A percentile compares a stretch with the other conserved stretches of the same genome.
phyloP scores from a whole-genome alignment of 805 yeast species.

The Cephaloascus albidus region DNA sequence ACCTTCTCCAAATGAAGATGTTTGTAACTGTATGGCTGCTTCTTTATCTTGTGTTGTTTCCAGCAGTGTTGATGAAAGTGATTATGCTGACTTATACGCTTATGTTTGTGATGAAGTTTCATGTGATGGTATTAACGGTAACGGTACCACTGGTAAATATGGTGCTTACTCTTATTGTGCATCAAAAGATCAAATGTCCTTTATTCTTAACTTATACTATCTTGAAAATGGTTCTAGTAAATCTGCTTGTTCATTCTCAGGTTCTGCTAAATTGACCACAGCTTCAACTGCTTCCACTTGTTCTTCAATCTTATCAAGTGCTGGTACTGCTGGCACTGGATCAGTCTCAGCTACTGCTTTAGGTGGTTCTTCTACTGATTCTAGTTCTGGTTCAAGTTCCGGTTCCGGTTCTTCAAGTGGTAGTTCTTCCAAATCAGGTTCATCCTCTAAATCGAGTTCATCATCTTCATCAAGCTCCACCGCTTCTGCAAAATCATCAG shows the following conservation, averaged over 20 bases:
- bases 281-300: constrained; percentile 46
- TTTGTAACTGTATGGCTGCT: constrained; percentile 54
- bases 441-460: constrained; percentile 5
- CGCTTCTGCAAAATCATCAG: not conserved
- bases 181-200: constrained; percentile 55
- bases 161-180: constrained; percentile 72
- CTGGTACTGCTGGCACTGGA: constrained; percentile 67
- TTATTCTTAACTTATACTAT: constrained; percentile 57
- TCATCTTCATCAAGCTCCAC: constrained; percentile 9
- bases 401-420: constrained; percentile 19
- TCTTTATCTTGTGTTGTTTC: constrained; percentile 54
- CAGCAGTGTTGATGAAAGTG: constrained; percentile 40
- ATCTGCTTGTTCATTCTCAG: constrained; percentile 61
- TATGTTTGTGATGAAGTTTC: constrained; percentile 45
- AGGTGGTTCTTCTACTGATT: constrained; percentile 15
- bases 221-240: constrained; percentile 26
- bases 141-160: constrained; percentile 59
- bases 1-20: constrained; percentile 62
- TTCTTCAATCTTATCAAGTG: constrained; percentile 46
- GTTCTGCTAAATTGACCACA: constrained; percentile 46
- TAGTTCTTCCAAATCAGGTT: constrained; percentile 17
- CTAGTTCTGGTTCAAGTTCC: constrained; percentile 12
- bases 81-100: constrained; percentile 52
- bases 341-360: constrained; percentile 32
- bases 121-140: constrained; percentile 52